phyloP scores from a whole-genome alignment of 1,284 basidiomycete genomes.

The Trichosporon coremiiforme region DNA sequence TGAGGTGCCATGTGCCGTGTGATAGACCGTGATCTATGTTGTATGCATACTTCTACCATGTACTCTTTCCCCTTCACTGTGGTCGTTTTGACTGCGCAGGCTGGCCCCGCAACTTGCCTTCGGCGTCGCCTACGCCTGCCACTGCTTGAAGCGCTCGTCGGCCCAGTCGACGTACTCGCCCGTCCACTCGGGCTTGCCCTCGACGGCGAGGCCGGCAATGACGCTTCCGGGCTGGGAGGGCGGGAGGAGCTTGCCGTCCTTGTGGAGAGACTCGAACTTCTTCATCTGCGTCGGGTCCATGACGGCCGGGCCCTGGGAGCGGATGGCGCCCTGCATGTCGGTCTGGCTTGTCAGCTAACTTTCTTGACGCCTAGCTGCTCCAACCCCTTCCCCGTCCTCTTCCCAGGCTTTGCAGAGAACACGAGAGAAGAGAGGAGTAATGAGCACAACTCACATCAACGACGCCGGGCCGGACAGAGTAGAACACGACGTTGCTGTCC shows the following conservation, averaged over 20 bases:
- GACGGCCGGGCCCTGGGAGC: conserved; percentile 42
- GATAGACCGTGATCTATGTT: not conserved
- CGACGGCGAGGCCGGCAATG: conserved; percentile 59
- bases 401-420: no score
- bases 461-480: conserved; percentile 60
- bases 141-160: conserved; percentile 43
- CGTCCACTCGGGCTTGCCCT: conserved; percentile 44
- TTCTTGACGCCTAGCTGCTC: not conserved
- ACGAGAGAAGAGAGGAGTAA: no score
- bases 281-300: conserved; percentile 55
- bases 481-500: conserved; percentile 51
- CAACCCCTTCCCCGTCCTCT: not conserved
- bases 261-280: conserved; percentile 57
- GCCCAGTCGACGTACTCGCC: conserved; percentile 61
- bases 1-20: no score
- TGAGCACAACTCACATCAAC: conserved; percentile 54
- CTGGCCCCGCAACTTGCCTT: not conserved
- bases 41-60: conserved; percentile 15
- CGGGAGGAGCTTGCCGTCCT: conserved; percentile 56
- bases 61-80: not conserved
- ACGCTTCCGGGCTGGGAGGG: conserved; percentile 58
- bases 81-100: no score
- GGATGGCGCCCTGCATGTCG: conserved; percentile 54
- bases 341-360: conserved; percentile 19
- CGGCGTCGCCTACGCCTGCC: conserved; percentile 19